These are phyloP conservation scores for Chytriomyces sp. DNA, from an alignment of 192 early-diverging fungal genomes.

Conservation along the genomic window DNA sequence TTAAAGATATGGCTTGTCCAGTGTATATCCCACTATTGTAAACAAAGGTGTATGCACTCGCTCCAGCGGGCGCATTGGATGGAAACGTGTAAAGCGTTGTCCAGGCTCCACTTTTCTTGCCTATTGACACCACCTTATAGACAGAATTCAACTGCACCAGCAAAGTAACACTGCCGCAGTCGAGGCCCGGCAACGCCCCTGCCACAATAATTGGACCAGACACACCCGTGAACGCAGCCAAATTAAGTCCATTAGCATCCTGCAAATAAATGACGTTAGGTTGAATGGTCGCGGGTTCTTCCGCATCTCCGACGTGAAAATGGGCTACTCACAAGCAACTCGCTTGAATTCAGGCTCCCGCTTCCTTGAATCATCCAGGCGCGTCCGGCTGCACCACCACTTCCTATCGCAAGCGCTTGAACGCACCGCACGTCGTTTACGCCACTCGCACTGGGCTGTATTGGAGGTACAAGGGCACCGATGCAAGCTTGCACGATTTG, in stretches of 20 bases:
- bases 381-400: background rate
- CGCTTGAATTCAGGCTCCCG: no score
- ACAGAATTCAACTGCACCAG: background rate
- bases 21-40: background rate
- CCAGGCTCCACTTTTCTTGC: background rate
- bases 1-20: background rate
- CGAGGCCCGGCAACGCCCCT: background rate
- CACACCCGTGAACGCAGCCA: no score
- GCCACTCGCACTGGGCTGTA: background rate
- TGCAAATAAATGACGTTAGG: no score
- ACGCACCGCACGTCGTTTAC: background rate
- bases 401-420: constrained; percentile 11
- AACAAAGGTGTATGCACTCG: background rate
- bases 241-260: no score
- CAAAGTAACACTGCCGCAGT: background rate
- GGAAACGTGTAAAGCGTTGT: background rate
- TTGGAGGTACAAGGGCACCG: background rate
- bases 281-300: background rate
- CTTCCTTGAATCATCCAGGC: constrained; percentile 14
- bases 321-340: no score
- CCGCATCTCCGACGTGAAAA: background rate
- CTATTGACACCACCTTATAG: background rate
- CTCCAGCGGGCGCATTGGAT: background rate
- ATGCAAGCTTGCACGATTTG: constrained; percentile 4
- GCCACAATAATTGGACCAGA: background rate